phyloP scores from a whole-genome alignment of 257 asterid species.

The Buddleja alternifolia region DNA sequence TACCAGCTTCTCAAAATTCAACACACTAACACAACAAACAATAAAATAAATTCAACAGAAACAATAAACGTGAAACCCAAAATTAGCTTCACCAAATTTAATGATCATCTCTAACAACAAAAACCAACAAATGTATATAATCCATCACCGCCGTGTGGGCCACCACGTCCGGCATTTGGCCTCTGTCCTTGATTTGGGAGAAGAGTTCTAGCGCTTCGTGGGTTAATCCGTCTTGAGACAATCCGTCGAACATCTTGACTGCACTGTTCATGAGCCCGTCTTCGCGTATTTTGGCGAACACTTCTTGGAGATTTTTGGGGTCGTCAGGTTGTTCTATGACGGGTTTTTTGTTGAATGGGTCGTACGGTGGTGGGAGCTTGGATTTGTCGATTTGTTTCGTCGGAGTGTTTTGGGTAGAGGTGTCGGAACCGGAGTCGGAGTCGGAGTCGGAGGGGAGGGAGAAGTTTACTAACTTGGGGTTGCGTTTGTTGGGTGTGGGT shows the following conservation, averaged over 20 bases:
- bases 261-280: constrained; percentile 78
- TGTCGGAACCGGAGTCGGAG: constrained; percentile 35
- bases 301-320: constrained; percentile 75
- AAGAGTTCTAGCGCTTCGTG: constrained; percentile 85
- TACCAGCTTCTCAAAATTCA: too few relatives aligned
- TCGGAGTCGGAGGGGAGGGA: constrained; percentile 75
- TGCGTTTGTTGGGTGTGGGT: constrained; percentile 55
- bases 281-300: constrained; percentile 61
- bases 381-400: constrained; percentile 42
- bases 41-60: too few relatives aligned
- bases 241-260: constrained; percentile 96
- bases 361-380: constrained; percentile 75
- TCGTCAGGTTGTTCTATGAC: constrained; percentile 54
- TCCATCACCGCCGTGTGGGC: constrained; percentile 90
- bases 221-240: constrained; percentile 87
- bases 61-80: too few relatives aligned
- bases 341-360: constrained; percentile 72
- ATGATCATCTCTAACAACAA: too few relatives aligned
- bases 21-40: too few relatives aligned
- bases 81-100: too few relatives aligned
- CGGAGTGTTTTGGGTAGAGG: too few relatives aligned
- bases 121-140: too few relatives aligned
- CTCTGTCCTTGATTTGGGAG: constrained; percentile 71
- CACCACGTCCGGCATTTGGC: constrained; percentile 78
- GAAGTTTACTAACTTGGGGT: constrained; percentile 75